These are phyloP conservation scores for Trametes sp. DNA, from an alignment of 1,284 basidiomycete species.

Conservation along the genomic window DNA sequence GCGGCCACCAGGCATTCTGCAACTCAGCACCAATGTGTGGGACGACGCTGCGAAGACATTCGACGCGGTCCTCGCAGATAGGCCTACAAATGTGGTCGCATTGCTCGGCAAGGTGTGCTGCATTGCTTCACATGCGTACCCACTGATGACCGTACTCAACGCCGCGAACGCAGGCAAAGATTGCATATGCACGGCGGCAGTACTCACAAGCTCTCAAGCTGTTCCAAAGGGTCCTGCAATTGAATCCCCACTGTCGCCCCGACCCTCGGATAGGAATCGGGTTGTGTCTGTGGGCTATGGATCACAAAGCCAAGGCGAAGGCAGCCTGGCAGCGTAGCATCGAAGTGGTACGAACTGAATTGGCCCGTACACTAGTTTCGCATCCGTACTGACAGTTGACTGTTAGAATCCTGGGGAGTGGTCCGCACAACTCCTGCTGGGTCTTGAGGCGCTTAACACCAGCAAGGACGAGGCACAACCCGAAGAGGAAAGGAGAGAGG, in stretches of 20 bases:
- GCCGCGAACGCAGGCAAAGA: slow-evolving; percentile 66
- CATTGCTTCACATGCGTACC: neutral
- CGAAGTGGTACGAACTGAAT: slow-evolving; percentile 66
- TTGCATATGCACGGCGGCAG: slow-evolving; percentile 81
- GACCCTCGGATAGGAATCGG: slow-evolving; percentile 95
- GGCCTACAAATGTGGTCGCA: slow-evolving; percentile 85
- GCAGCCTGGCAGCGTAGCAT: slow-evolving; percentile 89
- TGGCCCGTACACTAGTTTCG: neutral
- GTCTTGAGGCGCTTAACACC: slow-evolving; percentile 82
- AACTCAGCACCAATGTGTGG: slow-evolving; percentile 81
- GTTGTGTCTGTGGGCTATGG: slow-evolving; percentile 88
- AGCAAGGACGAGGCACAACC: slow-evolving; percentile 71
- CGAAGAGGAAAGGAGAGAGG: slow-evolving; percentile 66
- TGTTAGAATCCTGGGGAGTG: slow-evolving; percentile 78
- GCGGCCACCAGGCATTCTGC: slow-evolving; percentile 68
- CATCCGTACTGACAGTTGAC: neutral
- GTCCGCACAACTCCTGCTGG: slow-evolving; percentile 82
- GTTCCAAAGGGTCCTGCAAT: slow-evolving; percentile 84
- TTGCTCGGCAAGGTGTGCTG: slow-evolving; percentile 74
- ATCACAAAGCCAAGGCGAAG: slow-evolving; percentile 80
- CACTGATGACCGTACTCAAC: slow-evolving; percentile 1
- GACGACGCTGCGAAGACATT: slow-evolving; percentile 83
- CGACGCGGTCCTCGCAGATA: slow-evolving; percentile 79
- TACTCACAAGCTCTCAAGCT: slow-evolving; percentile 81
- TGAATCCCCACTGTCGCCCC: slow-evolving; percentile 81